Evolutionary conservation across 179 eudicot genomes (phyloP), one percentile per base, ranked within the genome.

Genomic region (Spinacia oleracea): DNA sequence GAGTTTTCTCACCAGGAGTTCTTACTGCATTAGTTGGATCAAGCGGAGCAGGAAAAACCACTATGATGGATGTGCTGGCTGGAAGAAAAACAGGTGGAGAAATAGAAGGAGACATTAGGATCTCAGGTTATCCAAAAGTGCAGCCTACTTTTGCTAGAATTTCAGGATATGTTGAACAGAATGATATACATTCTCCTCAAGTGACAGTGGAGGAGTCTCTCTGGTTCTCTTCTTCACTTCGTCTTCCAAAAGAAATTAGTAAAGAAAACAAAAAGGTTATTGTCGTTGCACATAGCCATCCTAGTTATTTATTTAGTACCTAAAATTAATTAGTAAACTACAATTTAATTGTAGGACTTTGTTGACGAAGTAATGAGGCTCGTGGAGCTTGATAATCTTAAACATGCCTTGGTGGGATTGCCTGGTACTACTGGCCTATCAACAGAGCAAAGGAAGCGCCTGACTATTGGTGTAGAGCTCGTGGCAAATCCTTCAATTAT

Each of bases 1-100:
- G 99, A 74, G 98, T 89, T 75, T 96, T 96, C 83, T 87, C 91
- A 3, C 99, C 99, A 16, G 98, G 99, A 69, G 92, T 92, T 62
- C 97, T 93, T 63, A 91, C 99, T 9, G 99, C 99, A 70, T 82
- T 96, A 74, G 93, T 96, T 63, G 99, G 99, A 29, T 87, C 97
- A 65, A 96, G 99, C 83, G 99, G 99, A 79, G 99, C 99, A 15
- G 99, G 98, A 45, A 96, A 96, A 86, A 96, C 99, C 55, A 96
- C 99, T 46, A 80, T 96, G 86, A 91, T 96, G 99, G 99, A 96
- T 82, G 98, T 93, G 31, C 91, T 96, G 70, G 97, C 98, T 78
- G 99, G 99, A 50, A 87, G 99, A 73, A 96, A 96, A 86, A 93
- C 99, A 1, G 93, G 97, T 70, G 99, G 98, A 58, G 89, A 91